Conservation (phyloP, 2,329 filamentous ascomycete species). For the Claviceps arundinis region DNA sequence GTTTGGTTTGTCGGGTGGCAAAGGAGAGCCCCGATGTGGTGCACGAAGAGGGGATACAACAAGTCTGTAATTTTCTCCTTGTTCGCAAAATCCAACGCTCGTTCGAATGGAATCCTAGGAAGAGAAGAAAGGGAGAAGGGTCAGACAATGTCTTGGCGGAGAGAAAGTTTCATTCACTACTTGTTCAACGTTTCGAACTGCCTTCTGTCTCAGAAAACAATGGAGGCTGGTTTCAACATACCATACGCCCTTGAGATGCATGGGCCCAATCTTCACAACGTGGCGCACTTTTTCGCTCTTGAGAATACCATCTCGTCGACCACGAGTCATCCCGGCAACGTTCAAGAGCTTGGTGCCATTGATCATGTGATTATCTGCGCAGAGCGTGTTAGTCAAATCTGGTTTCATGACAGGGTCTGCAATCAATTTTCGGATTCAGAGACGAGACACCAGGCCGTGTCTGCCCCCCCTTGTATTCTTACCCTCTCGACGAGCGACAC, state of each 20-base stretch:
- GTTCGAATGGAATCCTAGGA: slow-evolving; percentile 86
- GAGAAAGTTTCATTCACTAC: neutral
- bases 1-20: slow-evolving; percentile 87
- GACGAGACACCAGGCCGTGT: neutral
- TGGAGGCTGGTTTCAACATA: slow-evolving; percentile 33
- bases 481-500: slow-evolving; percentile 90
- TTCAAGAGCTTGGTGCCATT: slow-evolving; percentile 96
- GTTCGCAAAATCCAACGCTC: slow-evolving; percentile 96
- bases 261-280: slow-evolving; percentile 96
- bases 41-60: slow-evolving; percentile 89
- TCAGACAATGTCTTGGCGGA: slow-evolving; percentile 13
- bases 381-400: neutral
- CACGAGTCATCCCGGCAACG: slow-evolving; percentile 94
- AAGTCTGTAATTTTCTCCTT: slow-evolving; percentile 98
- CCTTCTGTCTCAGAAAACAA: slow-evolving; percentile 9
- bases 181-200: neutral
- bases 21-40: slow-evolving; percentile 86
- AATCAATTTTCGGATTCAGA: too few relatives aligned
- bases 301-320: slow-evolving; percentile 84
- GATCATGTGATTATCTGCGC: slow-evolving; percentile 91
- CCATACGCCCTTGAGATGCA: slow-evolving; percentile 98
- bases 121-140: neutral
- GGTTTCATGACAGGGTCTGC: too few relatives aligned
- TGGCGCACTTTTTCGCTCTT: slow-evolving; percentile 96
- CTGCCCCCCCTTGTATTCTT: slow-evolving; percentile 7